Base-by-base conservation (phyloP, 805 yeast genomes). In the Metschnikowia noctiluminum region DNA sequence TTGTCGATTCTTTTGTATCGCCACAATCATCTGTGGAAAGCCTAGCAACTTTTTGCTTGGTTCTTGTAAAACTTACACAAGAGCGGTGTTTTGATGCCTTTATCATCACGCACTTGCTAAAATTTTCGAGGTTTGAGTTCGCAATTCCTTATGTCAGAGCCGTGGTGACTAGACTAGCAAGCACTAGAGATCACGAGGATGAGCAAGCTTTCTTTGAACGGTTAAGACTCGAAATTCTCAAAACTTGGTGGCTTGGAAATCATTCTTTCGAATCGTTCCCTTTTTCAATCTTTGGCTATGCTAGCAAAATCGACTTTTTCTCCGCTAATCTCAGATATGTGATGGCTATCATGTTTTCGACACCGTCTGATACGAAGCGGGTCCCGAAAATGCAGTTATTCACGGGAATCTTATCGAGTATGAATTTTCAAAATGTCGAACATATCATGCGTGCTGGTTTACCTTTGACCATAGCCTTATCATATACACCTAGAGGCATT, bases 181-280 rank as follows among this genome's bases (percentile, higher is more conserved):
- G 16, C 1, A 27, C 31, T 5, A 52, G 60, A 35, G 50, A 52
- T 0, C 38, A 62, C 6, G 31, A 43, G 0, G 38, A 46, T 13
- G 37, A 62, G 0, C 52, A 39, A 13, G 43, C 40, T 1, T 48
- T 77, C 4, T 74, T 74, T 51, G 58, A 59, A 42, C 46, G 54
- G 11, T 56, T 66, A 28, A 66, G 61, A 41, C 54, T 67, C 34
- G 70, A 69, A 9, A 58, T 79, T 3, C 59, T 80, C 41, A 73
- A 66, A 46, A 64, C 64, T 16, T 80, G 83, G 82, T 63, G 65
- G 59, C 59, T 62, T n/a, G 65, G 63, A 45, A 61, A 64, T 3
- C 40, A 55, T 11, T 54, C 59, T 3, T 50, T 77, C 12, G 46
- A 50, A 0, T 54, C 55, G 1, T 78, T 79, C 51, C 84, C 84